Percentiles rank a stretch among this genome's conserved stretches.
phyloP scores from a whole-genome alignment of 106 monocot species.

The Dactylorhiza incarnata region DNA sequence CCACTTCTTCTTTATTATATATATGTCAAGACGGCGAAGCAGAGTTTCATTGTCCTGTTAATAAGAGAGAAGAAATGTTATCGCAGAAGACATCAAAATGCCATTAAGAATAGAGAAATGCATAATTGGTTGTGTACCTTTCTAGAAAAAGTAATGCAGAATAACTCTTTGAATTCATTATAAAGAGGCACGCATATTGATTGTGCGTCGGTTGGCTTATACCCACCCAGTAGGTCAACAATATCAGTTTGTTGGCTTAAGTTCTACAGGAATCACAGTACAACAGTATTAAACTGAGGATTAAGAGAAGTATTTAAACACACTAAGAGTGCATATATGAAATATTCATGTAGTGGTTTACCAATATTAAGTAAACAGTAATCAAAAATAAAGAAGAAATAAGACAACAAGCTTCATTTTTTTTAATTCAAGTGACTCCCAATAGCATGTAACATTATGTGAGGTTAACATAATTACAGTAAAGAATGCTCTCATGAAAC shows the following conservation, averaged over 20 bases:
- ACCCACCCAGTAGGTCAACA: conserved; percentile 89
- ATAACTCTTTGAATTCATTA: conserved; percentile 66
- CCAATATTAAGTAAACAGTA: background rate
- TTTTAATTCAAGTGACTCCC: background rate
- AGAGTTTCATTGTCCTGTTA: conserved; percentile 48
- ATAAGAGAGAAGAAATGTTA: background rate
- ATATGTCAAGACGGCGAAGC: conserved; percentile 46
- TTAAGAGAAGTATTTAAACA: background rate
- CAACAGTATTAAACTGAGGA: conserved; percentile 7
- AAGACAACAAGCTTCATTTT: background rate
- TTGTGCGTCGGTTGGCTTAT: conserved; percentile 69
- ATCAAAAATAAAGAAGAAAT: background rate
- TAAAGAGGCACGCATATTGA: conserved; percentile 71
- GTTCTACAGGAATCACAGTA: conserved; percentile 41
- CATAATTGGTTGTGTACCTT: conserved; percentile 29
- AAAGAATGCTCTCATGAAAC: background rate
- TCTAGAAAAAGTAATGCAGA: conserved; percentile 41
- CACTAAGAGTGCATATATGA: background rate
- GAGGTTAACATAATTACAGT: background rate
- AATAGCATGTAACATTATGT: background rate
- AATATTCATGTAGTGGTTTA: background rate
- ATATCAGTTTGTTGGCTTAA: conserved; percentile 95
- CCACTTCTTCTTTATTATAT: conserved; percentile 67
- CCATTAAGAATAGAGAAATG: background rate
- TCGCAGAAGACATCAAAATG: background rate